Conservation (phyloP, 2,329 filamentous ascomycete species). For the Fusarium nelsonii region DNA sequence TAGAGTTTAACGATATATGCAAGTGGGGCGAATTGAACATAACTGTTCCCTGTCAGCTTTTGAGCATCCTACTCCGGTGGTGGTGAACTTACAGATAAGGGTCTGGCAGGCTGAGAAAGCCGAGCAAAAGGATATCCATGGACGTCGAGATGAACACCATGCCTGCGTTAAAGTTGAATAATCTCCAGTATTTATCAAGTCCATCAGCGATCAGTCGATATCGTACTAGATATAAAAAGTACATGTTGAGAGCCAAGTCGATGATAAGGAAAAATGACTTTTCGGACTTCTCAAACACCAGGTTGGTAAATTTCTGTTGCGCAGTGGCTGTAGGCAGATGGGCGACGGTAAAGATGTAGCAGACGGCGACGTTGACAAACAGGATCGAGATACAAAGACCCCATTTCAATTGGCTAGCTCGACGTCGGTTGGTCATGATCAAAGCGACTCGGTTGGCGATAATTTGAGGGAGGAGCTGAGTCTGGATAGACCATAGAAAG, state of each 20-base stretch:
- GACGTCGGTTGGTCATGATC: constrained; percentile 55
- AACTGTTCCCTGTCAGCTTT: constrained; percentile 40
- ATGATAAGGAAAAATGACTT: constrained; percentile 64
- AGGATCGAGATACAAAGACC: constrained; percentile 52
- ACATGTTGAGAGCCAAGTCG: constrained; percentile 62
- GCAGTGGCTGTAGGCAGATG: constrained; percentile 44
- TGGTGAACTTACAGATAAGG: constrained; percentile 21
- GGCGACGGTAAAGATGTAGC: constrained; percentile 56
- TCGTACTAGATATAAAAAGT: constrained; percentile 62
- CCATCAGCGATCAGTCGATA: constrained; percentile 60
- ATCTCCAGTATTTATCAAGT: constrained; percentile 62
- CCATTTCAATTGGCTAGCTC: constrained; percentile 53
- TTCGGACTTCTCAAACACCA: constrained; percentile 44
- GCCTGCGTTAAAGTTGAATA: constrained; percentile 62
- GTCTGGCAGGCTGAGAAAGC: constrained; percentile 42
- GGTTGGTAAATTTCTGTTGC: constrained; percentile 26
- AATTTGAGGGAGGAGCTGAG: constrained; percentile 59
- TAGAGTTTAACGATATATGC: constrained; percentile 66
- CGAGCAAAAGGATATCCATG: constrained; percentile 57
- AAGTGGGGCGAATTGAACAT: constrained; percentile 63
- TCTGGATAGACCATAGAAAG: constrained; percentile 45
- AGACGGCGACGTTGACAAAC: constrained; percentile 56
- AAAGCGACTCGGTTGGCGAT: constrained; percentile 60
- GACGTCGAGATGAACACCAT: constrained; percentile 62
- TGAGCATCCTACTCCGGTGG: rapidly evolving